Evolutionary conservation across 768 basidiomycete genomes (phyloP).

Genomic region (Calocybe gangraenosa): DNA sequence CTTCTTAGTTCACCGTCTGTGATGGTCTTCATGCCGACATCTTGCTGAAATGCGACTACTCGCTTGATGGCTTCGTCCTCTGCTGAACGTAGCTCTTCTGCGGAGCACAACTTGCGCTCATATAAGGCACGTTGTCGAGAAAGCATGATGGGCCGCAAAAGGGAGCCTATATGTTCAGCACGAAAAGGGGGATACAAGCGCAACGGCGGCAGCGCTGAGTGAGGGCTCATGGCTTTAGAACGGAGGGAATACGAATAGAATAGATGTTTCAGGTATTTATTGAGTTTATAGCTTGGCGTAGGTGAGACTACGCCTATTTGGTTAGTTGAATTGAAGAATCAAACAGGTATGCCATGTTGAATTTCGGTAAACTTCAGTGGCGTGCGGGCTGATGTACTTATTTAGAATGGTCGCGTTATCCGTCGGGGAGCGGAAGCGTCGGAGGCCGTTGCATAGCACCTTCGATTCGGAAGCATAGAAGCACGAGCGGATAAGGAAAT

Average conservation of each 20-base stretch:
- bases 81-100: constrained; percentile 38
- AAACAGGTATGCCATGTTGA: background rate
- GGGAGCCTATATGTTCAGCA: constrained; percentile 60
- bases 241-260: constrained; percentile 5
- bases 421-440: too few relatives aligned
- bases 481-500: too few relatives aligned
- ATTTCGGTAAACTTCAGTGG: constrained; percentile 1
- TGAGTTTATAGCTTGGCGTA: too few relatives aligned
- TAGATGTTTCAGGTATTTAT: background rate
- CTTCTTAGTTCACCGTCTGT: constrained; percentile 58
- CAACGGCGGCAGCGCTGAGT: constrained; percentile 12
- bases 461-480: too few relatives aligned
- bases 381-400: too few relatives aligned
- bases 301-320: too few relatives aligned
- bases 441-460: too few relatives aligned
- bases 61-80: constrained; percentile 53
- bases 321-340: too few relatives aligned
- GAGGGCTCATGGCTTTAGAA: constrained; percentile 15
- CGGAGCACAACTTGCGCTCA: constrained; percentile 36
- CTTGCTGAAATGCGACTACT: constrained; percentile 50
- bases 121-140: constrained; percentile 41
- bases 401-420: too few relatives aligned
- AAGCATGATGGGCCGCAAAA: constrained; percentile 50
- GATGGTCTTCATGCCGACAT: constrained; percentile 53
- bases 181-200: constrained; percentile 37